Evolutionary conservation across 1,284 basidiomycete genomes (phyloP).

Genomic region (Trichosporon faecale): DNA sequence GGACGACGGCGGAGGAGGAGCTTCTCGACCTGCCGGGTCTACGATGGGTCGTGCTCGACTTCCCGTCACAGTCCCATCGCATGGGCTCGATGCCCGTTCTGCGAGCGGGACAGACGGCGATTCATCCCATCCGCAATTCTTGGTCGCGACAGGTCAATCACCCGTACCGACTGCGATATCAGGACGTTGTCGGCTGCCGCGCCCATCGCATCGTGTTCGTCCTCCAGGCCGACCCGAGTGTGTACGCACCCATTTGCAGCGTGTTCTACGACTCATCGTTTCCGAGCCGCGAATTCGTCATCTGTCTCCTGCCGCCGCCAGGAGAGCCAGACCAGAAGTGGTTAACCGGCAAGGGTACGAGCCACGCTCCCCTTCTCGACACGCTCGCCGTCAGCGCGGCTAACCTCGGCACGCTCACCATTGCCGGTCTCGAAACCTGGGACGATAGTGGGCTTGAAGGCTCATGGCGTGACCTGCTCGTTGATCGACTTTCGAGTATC

Average conservation of each 20-base stretch:
- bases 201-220: conserved; percentile 7
- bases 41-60: neutral
- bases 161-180: neutral
- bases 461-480: neutral
- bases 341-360: neutral
- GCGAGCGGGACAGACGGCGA: neutral
- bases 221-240: neutral
- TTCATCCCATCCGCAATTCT: neutral
- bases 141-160: neutral
- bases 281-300: neutral
- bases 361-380: neutral
- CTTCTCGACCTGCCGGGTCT: neutral
- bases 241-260: neutral
- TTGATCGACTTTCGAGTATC: neutral
- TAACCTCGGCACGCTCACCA: conserved; percentile 5
- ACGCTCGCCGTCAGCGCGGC: conserved; percentile 4
- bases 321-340: neutral
- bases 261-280: conserved; percentile 2
- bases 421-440: conserved; percentile 4
- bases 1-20: neutral
- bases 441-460: neutral
- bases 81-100: neutral
- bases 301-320: neutral
- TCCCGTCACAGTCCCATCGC: neutral
- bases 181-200: neutral